Base-by-base conservation (phyloP, 23 red algal species). In the Gracilaria gracilis region DNA sequence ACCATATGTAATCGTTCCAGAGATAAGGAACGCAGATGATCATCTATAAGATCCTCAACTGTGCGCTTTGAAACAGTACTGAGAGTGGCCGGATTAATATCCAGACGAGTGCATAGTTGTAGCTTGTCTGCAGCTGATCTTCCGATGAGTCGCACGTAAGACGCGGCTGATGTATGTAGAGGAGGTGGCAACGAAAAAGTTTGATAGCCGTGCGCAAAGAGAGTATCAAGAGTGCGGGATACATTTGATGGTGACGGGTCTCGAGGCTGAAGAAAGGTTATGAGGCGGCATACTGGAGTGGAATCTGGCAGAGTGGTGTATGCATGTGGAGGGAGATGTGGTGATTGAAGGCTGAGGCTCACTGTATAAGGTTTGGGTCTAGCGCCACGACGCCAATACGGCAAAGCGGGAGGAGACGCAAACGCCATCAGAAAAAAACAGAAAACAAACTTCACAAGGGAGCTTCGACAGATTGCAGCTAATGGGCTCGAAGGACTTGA, bases 1-100 rank as follows among this genome's bases (percentile, higher is more conserved):
- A 90, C 33, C 76, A 90, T 57, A 31, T 90, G 87, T 31, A 90
- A 77, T 67, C 87, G 34, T 64, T 90, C 87, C 73, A 80, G 31
- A 19, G 34, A 70, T 39, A 90, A 51, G 36, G 42, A 57, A 44
- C 71, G 71, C 17, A 90, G 39, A 44, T 54, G 67, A 27, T 75
- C 35, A 47, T 90, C 87, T 35, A 90, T 51, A 9, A 76, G 57
- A 80, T 69, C 57, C 46, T 90, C 50, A 23, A 90, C 87, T n/a
- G 74, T 80, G 17, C 36, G 50, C 14, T 53, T 64, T 39, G 51
- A 54, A 16, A 90, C 87, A 57, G 38, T 65, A 16, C 11, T 32
- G 28, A 90, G 51, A 16, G 31, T 27, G 6, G 40, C 33, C 16
- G 87, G 73, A 54, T 80, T 62, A 27, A 90, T 67, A 21, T 65